Evolutionary conservation across 768 basidiomycete genomes (phyloP), one percentile per base, ranked within the genome.

Genomic region (Mycena crocata): DNA sequence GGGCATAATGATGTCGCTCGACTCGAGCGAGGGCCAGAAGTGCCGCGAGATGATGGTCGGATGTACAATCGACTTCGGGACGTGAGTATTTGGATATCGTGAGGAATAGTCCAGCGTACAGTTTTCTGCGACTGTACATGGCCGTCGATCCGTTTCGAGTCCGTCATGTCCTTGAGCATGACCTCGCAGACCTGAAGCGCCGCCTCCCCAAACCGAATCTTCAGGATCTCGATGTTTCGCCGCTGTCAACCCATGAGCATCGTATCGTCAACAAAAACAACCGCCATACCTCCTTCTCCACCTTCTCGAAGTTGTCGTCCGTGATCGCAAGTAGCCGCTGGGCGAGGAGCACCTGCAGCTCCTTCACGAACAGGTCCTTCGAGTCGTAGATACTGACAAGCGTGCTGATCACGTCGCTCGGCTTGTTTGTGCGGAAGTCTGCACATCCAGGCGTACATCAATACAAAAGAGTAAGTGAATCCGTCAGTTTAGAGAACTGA

Each of bases 321-420:
- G 84, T 89, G 49, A 96, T 89, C 0, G 88, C 86, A 50, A 99
- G 82, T 37, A 99, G 80, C 12, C 96, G 86, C 66, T 95, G 93
- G 1, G 96, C 96, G 17, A 99, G 86, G 5, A 98, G 81, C 1
- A 95, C 90, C 76, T 99, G 98, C 34, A 99, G 82, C 77, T 99
- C 98, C 75, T 95, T 97, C 71, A 99, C 88, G 73, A 99, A 98
- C 12, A 98, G 86, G 70, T 98, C 98, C 74, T 95, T 93, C 2
- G 96, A 96, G 75, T 98, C 96, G 72, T 98, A 99, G 70, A 99
- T 99, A 76, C 93, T 95, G 71, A 99, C 96, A 1, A 99, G 89
- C 1, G 97, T 97, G 76, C 94, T 96, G 73, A 99, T 92, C 66
- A 99, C 90, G 73, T 99, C 98, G 71, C 93, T 93, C 0, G 94